Evolutionary conservation across 768 basidiomycete species (phyloP), one percentile per base, ranked within the genome.

Genomic region (Naematelia aurantialba): DNA sequence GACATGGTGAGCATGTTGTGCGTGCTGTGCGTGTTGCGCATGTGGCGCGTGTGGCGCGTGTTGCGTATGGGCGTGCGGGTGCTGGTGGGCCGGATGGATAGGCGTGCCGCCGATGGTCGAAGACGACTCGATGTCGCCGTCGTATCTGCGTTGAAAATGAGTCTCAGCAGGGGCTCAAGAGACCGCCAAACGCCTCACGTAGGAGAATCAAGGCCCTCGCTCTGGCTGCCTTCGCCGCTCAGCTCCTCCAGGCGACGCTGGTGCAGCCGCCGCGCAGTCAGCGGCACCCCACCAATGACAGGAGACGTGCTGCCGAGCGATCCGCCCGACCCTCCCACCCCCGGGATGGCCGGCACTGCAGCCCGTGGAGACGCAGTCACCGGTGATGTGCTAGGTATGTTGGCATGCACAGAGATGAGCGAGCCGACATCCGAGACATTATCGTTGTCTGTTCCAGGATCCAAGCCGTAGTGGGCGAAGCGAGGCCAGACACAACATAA

Each of bases 71-170:
- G 22, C 27, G 45, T 56, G 19, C 48, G 45, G 29, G 24, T 55
- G 56, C 21, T 57, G 60, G 48, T 66, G 58, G 14, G 56, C 56
- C 2, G 67, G 44, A 47, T 70, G 68, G 21, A 63, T 34, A 21
- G 68, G 65, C 30, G 68, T 69, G n/a, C 62, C 62, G 44, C 62
- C 65, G 34, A 67, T 61, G 3, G 65, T 74, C 1, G 67, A 70
- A 1, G 69, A 69, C 31, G 67, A 63, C 58, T 76, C 77, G 26
- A 78, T 50, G 63, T 78, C 77, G 0, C 77, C 77, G 57, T 78
- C 77, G 47, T 78, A 78, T n/a, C 73, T 76, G 46, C 19, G n/a
- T n/a, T 12, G 30, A 17, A 52, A 31, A 17, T 13, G 25, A n/a
- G 8, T 30, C 24, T 31, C 27, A 52, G 11, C 17, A 4, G 34